phyloP scores from a whole-genome alignment of 768 basidiomycete species.

The Filobasidium wieringae region DNA sequence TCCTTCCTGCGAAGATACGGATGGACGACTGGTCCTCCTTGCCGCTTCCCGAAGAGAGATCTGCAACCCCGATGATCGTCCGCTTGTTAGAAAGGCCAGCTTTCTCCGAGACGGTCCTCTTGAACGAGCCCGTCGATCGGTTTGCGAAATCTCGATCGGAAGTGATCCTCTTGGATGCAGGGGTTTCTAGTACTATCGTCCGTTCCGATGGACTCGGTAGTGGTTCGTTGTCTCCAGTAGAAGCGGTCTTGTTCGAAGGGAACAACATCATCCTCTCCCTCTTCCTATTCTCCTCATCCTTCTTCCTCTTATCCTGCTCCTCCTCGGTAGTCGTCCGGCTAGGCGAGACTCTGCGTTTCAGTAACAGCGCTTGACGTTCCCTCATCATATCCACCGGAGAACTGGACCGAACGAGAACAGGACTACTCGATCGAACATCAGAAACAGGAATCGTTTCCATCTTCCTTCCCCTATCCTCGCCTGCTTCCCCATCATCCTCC shows the following conservation, averaged over 20 bases:
- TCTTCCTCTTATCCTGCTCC: background rate
- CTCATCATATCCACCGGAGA: background rate
- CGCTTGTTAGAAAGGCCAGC: background rate
- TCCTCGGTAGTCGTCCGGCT: no score
- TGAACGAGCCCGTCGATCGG: no score
- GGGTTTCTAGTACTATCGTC: no score
- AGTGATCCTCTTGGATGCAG: no score
- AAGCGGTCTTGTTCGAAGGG: slow-evolving; percentile 2
- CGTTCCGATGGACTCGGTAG: no score
- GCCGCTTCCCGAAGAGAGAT: background rate
- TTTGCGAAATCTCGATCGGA: no score
- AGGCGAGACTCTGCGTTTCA: background rate
- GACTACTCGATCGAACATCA: background rate
- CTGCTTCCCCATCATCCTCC: background rate
- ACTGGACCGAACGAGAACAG: background rate
- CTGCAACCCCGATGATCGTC: background rate
- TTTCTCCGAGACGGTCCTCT: background rate
- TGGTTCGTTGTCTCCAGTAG: no score
- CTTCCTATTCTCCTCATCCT: background rate
- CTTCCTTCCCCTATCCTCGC: background rate
- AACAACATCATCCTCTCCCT: background rate
- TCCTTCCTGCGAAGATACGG: background rate
- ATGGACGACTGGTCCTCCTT: background rate
- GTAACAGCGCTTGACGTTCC: background rate
- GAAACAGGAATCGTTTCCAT: background rate